Evolutionary conservation across 257 asterid genomes (phyloP), one percentile per base, ranked within the genome.

Genomic region (Penstemon newberryi): DNA sequence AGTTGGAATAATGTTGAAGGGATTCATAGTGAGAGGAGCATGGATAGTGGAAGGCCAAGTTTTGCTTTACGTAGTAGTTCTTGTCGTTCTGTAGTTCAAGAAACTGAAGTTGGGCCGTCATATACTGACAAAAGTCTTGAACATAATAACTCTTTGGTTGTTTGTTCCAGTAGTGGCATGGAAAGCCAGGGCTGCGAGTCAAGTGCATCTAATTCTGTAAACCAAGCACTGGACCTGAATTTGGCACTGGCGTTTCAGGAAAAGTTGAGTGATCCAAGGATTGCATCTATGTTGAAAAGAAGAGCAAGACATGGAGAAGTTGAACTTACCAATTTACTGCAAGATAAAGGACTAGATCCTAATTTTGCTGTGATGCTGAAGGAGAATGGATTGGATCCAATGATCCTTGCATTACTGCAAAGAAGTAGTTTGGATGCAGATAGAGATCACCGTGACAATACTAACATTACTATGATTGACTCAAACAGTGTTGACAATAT

Each of bases 341-440:
- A 89, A 70, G 89, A 94, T 81, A 94, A 94, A 81, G 99, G 99
- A 33, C 87, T 94, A 25, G 99, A 94, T 80, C 97, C 99, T 79
- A 94, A 94, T 85, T 94, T 94, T 78, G 97, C 96, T 60, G 91
- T 94, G 77, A 94, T 94, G 99, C 87, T 94, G 76, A 94, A 94
- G 87, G 99, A 91, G 86, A 92, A 92, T 65, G 97, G 97, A 67
- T 72, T 89, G 77, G 99, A 94, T 76, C 99, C 99, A 65, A 94
- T 78, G 90, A 94, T 94, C 79, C 97, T 94, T 78, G 99, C 99
- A 1, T 84, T 94, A 75, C 90, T 94, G 75, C 97, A 94, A 76
- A 82, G 99, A 78, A 94, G 97, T 79, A 94, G 99, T 75, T 82
- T 94, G 90, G 99, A 94, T 79, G 99, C 96, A 11, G 99, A 94